These are phyloP conservation scores for Cercospora sp. DNA, from an alignment of 2,329 filamentous ascomycete species.

Conservation along the genomic window DNA sequence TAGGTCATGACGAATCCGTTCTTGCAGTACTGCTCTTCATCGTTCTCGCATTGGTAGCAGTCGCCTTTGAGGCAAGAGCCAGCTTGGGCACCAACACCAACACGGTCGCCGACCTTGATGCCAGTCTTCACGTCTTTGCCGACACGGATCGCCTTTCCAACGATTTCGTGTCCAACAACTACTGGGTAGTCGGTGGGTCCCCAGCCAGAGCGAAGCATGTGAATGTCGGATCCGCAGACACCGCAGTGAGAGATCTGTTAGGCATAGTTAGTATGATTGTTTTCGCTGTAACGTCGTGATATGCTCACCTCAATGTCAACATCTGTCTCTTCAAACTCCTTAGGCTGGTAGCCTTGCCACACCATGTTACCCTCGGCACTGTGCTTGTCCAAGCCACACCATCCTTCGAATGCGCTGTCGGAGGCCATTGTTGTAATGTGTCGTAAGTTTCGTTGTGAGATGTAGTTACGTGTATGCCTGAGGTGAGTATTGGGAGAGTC, in stretches of 20 bases:
- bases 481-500: neutral
- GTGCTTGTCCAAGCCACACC: conserved; percentile 54
- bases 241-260: conserved; percentile 40
- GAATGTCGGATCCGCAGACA: conserved; percentile 38
- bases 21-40: conserved; percentile 47
- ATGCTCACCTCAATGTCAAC: conserved; percentile 40
- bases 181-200: conserved; percentile 30
- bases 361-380: conserved; percentile 56
- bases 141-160: conserved; percentile 39
- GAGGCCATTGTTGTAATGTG: conserved; percentile 18
- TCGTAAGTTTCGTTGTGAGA: neutral
- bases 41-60: conserved; percentile 56
- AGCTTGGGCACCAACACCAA: conserved; percentile 54
- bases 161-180: conserved; percentile 40
- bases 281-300: too few relatives aligned
- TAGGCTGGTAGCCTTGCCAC: conserved; percentile 49
- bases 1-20: conserved; percentile 34
- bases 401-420: conserved; percentile 58
- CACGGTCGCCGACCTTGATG: conserved; percentile 44
- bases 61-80: conserved; percentile 49
- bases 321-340: conserved; percentile 44
- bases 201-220: conserved; percentile 44
- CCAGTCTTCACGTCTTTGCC: conserved; percentile 35
- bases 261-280: neutral
- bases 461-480: neutral